Base-by-base conservation (phyloP, 2,329 filamentous ascomycete species). In the Xenoacremonium recifei region DNA sequence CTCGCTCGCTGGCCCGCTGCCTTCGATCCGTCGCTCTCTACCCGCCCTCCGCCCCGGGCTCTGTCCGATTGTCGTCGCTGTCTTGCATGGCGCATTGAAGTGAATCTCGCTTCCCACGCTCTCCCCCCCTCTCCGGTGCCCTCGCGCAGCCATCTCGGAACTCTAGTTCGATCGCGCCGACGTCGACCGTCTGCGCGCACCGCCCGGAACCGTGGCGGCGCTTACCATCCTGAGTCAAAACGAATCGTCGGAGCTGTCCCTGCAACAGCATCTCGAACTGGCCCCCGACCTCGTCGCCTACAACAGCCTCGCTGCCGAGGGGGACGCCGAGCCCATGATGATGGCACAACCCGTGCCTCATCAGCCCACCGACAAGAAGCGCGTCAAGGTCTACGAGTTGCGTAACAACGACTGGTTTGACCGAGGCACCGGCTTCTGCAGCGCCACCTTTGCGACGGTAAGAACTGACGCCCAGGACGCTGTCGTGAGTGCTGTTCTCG, bases 331-430 rank as follows among this genome's bases (percentile, higher is more conserved):
- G 70, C 75, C 76, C 66, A 73, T 75, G 80, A 83, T 81, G 75
- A 85, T 85, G 81, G 81, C 81, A 80, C 80, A 84, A 73, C 70
- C 73, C 58, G 79, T 83, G 80, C 80, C 80, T 80, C 79, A 82
- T 79, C 77, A 76, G 71, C 70, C 75, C 66, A 76, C 76, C 67
- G 80, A 84, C 61, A 81, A 76, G 70, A 82, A 79, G 67, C 79
- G 93, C 77, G 93, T 97, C 69, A 99, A 99, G 77, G 93, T 99
- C 65, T 99, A 99, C 69, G 93, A 97, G 75, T 80, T 99, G 60
- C 89, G 89, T 67, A 90, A 96, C 71, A 96, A 95, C 77, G 93
- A 97, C 81, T 99, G 93, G 93, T 96, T 92, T 65, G 93, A 99
- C 71, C 80, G 92, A 61, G 93, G 93, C 51, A 99, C 93, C 35